Evolutionary conservation across 805 yeast genomes (phyloP).

Genomic region (Saturnispora galanensis): DNA sequence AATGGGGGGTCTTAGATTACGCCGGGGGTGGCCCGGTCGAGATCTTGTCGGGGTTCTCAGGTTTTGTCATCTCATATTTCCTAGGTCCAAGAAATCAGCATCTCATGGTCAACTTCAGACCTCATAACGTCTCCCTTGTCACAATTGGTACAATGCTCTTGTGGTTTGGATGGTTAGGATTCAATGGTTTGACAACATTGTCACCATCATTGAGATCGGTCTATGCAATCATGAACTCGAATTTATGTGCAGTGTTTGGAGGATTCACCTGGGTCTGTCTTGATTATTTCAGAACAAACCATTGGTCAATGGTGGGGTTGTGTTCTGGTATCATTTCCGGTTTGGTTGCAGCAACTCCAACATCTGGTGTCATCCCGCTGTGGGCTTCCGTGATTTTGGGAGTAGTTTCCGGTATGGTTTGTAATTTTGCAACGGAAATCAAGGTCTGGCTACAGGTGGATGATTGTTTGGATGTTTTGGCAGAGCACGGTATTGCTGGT

Average conservation of each 20-base stretch:
- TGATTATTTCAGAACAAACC: constrained; percentile 79
- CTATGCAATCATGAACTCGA: constrained; percentile 87
- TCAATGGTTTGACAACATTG: constrained; percentile 84
- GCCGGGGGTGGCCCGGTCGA: constrained; percentile 99
- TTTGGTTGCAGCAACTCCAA: constrained; percentile 93
- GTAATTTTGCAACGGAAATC: constrained; percentile 84
- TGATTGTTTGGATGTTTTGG: constrained; percentile 88
- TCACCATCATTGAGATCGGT: constrained; percentile 77
- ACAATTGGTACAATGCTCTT: constrained; percentile 79
- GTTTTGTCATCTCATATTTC: constrained; percentile 74
- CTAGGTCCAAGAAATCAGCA: constrained; percentile 70
- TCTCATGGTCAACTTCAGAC: constrained; percentile 78
- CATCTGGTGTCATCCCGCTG: constrained; percentile 81
- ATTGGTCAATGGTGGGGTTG: constrained; percentile 90
- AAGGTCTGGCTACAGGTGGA: constrained; percentile 76
- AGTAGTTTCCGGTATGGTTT: constrained; percentile 64
- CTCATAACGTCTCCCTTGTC: constrained; percentile 88
- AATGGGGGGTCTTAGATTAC: constrained; percentile 89
- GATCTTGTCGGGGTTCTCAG: constrained; percentile 83
- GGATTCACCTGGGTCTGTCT: constrained; percentile 87
- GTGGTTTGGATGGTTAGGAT: constrained; percentile 95
- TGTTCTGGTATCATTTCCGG: constrained; percentile 97
- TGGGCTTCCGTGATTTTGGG: constrained; percentile 90
- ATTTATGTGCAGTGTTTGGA: constrained; percentile 80
- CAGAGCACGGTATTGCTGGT: constrained; percentile 99